These are phyloP conservation scores for Metschnikowia lochheadii DNA, from an alignment of 805 yeast genomes.

Conservation along the genomic window DNA sequence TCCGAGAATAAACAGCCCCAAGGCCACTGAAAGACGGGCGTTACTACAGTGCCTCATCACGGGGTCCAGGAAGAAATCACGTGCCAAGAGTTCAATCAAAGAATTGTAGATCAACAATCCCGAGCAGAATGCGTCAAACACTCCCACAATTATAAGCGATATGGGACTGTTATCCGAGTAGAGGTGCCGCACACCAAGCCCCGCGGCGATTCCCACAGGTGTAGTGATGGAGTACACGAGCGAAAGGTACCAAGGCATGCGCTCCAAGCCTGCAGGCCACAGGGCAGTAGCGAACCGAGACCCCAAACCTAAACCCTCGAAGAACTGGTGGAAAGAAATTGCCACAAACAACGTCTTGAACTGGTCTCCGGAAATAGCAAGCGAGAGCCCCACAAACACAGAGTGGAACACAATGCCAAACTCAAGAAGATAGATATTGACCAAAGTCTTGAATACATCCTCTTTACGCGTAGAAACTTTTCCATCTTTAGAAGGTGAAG, in stretches of 20 bases:
- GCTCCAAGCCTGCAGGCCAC: constrained; percentile 21
- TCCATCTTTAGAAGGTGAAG: not conserved
- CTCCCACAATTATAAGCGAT: constrained; percentile 64
- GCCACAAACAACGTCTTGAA: constrained; percentile 27
- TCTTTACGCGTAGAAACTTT: constrained; percentile 5
- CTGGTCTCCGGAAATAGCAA: constrained; percentile 30
- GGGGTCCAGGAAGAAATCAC: constrained; percentile 60
- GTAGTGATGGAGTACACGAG: constrained; percentile 42
- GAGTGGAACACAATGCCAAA: constrained; percentile 34
- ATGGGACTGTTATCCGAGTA: constrained; percentile 57
- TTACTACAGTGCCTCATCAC: constrained; percentile 59
- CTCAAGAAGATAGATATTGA: constrained; percentile 21
- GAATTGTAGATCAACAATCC: constrained; percentile 79
- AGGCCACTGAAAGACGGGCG: constrained; percentile 49
- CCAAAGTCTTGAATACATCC: constrained; percentile 9
- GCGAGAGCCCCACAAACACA: constrained; percentile 30
- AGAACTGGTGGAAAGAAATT: constrained; percentile 29
- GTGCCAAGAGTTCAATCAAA: constrained; percentile 74
- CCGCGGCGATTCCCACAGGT: constrained; percentile 74
- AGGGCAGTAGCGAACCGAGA: constrained; percentile 27
- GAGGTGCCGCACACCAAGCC: constrained; percentile 65
- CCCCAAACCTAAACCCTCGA: constrained; percentile 33
- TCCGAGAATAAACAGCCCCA: constrained; percentile 54
- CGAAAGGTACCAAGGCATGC: constrained; percentile 17
- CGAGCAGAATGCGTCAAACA: constrained; percentile 70